Evolutionary conservation across 2,329 filamentous ascomycete genomes (phyloP).

Genomic region (Sporothrix sp.): DNA sequence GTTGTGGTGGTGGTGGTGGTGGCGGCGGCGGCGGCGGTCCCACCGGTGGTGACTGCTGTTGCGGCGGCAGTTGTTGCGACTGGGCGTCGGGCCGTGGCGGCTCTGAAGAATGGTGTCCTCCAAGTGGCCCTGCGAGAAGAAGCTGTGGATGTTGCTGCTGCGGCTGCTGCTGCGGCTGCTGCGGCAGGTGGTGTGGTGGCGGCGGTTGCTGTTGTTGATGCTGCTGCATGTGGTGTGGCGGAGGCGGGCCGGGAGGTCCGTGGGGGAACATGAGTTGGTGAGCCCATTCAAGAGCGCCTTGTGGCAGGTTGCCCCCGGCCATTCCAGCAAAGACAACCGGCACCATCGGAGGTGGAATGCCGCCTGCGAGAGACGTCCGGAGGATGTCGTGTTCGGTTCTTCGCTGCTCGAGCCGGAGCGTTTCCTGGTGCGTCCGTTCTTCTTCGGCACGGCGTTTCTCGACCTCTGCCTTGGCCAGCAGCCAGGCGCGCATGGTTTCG

Average conservation of each 20-base stretch:
- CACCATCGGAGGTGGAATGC: conserved; percentile 64
- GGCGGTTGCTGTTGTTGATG: conserved; percentile 41
- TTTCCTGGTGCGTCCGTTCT: conserved; percentile 57
- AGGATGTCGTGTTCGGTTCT: conserved; percentile 66
- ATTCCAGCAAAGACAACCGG: conserved; percentile 67
- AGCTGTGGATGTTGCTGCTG: conserved; percentile 2
- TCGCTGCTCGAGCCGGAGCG: conserved; percentile 59
- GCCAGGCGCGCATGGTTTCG: conserved; percentile 63
- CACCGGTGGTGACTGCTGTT: no score
- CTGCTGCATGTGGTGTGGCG: conserved; percentile 25
- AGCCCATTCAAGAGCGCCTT: conserved; percentile 54
- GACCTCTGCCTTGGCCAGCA: conserved; percentile 62
- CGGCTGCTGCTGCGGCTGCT: conserved; percentile 6
- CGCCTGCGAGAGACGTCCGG: conserved; percentile 55
- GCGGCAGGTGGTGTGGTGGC: conserved; percentile 28
- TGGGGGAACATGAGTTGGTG: conserved; percentile 51
- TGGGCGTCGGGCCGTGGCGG: conserved; percentile 25
- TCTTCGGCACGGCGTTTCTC: conserved; percentile 66
- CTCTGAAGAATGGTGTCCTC: conserved; percentile 21
- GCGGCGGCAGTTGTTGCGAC: conserved; percentile 6
- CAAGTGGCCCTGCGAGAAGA: not conserved
- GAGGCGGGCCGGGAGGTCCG: conserved; percentile 23
- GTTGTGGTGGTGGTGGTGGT: not conserved
- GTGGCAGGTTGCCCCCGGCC: conserved; percentile 51
- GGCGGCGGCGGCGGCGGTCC: no score